These are phyloP conservation scores for Melanomma pulvis-pyrius DNA, from an alignment of 495 filamentous ascomycete species.

Conservation along the genomic window DNA sequence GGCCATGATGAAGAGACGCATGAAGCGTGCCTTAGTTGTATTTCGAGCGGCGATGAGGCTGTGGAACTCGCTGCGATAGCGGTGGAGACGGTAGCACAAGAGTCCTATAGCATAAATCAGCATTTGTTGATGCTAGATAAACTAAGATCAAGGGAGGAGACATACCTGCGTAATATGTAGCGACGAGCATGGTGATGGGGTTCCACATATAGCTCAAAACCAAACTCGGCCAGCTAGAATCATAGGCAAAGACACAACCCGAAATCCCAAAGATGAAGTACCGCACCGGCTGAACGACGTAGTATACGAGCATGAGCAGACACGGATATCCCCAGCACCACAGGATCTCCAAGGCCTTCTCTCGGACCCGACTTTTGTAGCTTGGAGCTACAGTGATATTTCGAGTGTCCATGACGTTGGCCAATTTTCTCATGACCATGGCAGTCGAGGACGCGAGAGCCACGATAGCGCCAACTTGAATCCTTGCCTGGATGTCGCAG, in stretches of 20 bases:
- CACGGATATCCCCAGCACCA: conserved; percentile 72
- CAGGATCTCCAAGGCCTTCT: conserved; percentile 60
- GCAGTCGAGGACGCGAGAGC: conserved; percentile 63
- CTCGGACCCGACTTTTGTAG: conserved; percentile 55
- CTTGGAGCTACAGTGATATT: conserved; percentile 58
- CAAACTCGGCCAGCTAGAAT: conserved; percentile 72
- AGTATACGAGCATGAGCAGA: conserved; percentile 67
- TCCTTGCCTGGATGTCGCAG: conserved; percentile 81
- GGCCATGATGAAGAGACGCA: conserved; percentile 79
- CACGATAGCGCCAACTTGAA: conserved; percentile 65
- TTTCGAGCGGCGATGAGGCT: conserved; percentile 60
- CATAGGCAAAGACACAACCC: conserved; percentile 69
- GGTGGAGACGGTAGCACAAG: conserved; percentile 66
- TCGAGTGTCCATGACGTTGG: conserved; percentile 68
- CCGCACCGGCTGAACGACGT: conserved; percentile 67
- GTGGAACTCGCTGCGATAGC: conserved; percentile 65
- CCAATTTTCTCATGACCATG: conserved; percentile 76
- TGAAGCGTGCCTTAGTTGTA: conserved; percentile 68
- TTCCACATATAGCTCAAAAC: conserved; percentile 68
- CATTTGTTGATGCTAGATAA: conserved; percentile 13
- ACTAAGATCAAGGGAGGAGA: conserved; percentile 11
- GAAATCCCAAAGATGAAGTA: conserved; percentile 74
- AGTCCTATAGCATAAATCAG: conserved; percentile 50
- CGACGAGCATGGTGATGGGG: conserved; percentile 64
- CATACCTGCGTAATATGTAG: conserved; percentile 74